Base-by-base conservation (phyloP, 805 yeast genomes). In the Huiozyma sinensis region DNA sequence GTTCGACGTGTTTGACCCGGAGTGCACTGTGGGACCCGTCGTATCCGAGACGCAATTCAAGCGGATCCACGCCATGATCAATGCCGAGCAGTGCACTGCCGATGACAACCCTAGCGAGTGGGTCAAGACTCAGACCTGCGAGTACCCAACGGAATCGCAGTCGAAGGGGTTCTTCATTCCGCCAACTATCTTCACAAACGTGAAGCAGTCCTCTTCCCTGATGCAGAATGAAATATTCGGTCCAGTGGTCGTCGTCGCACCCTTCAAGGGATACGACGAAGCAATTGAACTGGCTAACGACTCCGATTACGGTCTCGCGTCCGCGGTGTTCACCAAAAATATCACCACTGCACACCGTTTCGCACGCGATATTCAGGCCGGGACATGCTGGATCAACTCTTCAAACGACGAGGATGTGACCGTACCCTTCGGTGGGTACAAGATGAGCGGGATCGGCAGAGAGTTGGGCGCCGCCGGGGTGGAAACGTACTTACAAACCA, bases 381-480 rank as follows among this genome's bases (percentile, higher is more conserved):
- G 89, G 27, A 76, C 76, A 43, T 77, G 81, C 36, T 82, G 84
- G 77, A 66, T 81, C 54, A 82, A 82, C 64, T 71, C 80, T 9
- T 79, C 81, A 42, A 81, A 81, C 56, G 82, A 76, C 50, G 75
- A 76, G 53, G 79, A 77, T 55, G 60, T 70, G 46, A 69, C 72
- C 46, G 76, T 80, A 44, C 94, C 94, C 30, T 84, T 85, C 60
- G 94, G 94, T 40, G 94, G 94, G 36, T 81, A 76, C 64, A 83
- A 83, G 66, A 69, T 73, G 72, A 76, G 84, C 51, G 95, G 94
- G 50, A 70, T 82, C 50, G 94, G 94, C 47, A 76, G 90, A 53
- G 92, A 84, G 66, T 70, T 84, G 50, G 90, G 92, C 43, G 79
- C 77, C 60, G 77, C 75, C 56, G 94, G 86, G 41, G 73, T 84